Conservation (phyloP, 768 basidiomycete genomes). For the Suillus discolor region DNA sequence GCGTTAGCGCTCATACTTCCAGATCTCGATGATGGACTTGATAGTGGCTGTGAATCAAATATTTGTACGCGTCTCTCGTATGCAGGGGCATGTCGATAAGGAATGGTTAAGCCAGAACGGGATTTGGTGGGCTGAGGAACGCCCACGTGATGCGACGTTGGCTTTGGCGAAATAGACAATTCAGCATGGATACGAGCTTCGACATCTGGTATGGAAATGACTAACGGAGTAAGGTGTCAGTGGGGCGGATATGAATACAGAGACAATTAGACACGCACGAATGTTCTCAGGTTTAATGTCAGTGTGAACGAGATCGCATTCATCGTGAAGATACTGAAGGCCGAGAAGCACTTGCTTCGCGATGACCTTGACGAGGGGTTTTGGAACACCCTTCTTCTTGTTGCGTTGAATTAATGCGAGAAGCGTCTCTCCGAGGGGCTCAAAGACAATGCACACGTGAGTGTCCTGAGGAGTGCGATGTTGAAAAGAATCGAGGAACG, state of each 20-base stretch:
- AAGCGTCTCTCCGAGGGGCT: slow-evolving; percentile 81
- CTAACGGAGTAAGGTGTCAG: slow-evolving; percentile 36
- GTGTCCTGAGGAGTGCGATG: slow-evolving; percentile 71
- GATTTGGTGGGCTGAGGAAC: slow-evolving; percentile 71
- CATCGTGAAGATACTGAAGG: slow-evolving; percentile 89
- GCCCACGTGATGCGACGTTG: slow-evolving; percentile 79
- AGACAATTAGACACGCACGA: slow-evolving; percentile 54
- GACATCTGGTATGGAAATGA: slow-evolving; percentile 82
- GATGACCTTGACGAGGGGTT: slow-evolving; percentile 81
- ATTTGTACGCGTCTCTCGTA: slow-evolving; percentile 74
- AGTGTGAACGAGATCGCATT: slow-evolving; percentile 91
- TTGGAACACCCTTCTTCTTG: slow-evolving; percentile 83
- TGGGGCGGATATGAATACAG: slow-evolving; percentile 18
- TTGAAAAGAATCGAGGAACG: slow-evolving; percentile 88
- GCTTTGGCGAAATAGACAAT: slow-evolving; percentile 65
- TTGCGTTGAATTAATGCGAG: slow-evolving; percentile 74
- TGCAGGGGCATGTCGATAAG: slow-evolving; percentile 47
- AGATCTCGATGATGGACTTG: slow-evolving; percentile 48
- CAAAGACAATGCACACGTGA: slow-evolving; percentile 92
- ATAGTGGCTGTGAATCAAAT: slow-evolving; percentile 78
- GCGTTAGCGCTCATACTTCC: slow-evolving; percentile 34
- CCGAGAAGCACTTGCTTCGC: slow-evolving; percentile 86
- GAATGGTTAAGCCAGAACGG: slow-evolving; percentile 64
- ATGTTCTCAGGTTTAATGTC: slow-evolving; percentile 97
- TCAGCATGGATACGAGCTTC: slow-evolving; percentile 73